Percentiles rank a stretch among this genome's conserved stretches.
phyloP scores from a whole-genome alignment of 306 rosid species.

The Cucurbita ficifolia region DNA sequence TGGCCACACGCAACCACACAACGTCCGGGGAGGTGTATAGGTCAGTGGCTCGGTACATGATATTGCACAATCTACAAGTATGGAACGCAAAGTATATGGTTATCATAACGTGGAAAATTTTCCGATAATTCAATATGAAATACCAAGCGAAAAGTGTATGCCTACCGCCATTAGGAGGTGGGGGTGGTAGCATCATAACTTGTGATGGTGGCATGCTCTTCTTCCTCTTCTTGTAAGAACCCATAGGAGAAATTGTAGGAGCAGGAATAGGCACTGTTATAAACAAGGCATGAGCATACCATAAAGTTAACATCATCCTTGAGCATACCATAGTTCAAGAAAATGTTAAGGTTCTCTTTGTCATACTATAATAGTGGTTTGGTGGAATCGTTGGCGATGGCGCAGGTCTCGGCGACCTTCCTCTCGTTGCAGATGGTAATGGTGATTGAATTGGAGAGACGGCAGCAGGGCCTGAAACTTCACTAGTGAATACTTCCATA shows the following conservation, averaged over 20 bases:
- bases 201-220: conserved; percentile 54
- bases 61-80: conserved; percentile 53
- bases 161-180: conserved; percentile 79
- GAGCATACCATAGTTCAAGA: not conserved
- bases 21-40: conserved; percentile 60
- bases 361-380: conserved; percentile 37
- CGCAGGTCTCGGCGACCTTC: conserved; percentile 31
- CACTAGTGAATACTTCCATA: not conserved
- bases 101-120: not conserved
- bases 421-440: conserved; percentile 25
- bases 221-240: conserved; percentile 35
- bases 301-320: conserved; percentile 3
- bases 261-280: conserved; percentile 43
- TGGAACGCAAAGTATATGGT: conserved; percentile 2
- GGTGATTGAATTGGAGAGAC: conserved; percentile 37
- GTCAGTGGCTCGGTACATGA: conserved; percentile 84
- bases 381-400: conserved; percentile 36
- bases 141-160: conserved; percentile 4
- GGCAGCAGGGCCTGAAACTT: conserved; percentile 11
- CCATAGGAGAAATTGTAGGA: conserved; percentile 46
- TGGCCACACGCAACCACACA: conserved; percentile 84
- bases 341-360: conserved; percentile 6
- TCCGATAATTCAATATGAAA: not conserved
- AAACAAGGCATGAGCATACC: conserved; percentile 13
- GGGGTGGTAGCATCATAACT: conserved; percentile 59